Base-by-base conservation (phyloP, 306 rosid species). In the Dryas alaskensis region DNA sequence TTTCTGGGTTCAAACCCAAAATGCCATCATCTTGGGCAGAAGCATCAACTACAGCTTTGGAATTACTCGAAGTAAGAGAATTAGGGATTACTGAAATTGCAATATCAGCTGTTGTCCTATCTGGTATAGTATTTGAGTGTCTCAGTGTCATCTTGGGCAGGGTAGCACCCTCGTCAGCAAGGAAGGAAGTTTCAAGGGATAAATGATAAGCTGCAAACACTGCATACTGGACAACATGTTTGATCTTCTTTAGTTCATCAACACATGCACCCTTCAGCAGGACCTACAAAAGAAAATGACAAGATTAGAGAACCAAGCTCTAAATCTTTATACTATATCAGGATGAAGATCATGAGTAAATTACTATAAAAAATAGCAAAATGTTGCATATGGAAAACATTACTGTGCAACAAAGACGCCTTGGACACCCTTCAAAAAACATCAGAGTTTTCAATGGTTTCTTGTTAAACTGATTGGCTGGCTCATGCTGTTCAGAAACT, bases 321-420 rank as follows among this genome's bases (percentile, higher is more conserved):
- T 48, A 48, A 58, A 9, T 22, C 47, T 39, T 10, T 75, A 69
- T 49, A 54, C 67, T 43, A 17, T 16, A 73, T 37, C 13, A 45
- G 16, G 61, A 42, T 39, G 65, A 60, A 46, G 61, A 76, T 77
- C 68, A n/a, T 62, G 59, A 48, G 67, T 55, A 37, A 54, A 43
- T 70, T 17, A 47, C 27, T 61, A 69, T n/a, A 58, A 46, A 53
- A 37, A 67, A 8, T 2, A 22, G n/a, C 31, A 53, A 53, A 17
- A 60, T 59, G 11, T 10, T n/a, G 39, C 13, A 43, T 48, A 10
- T 25, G 40, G 45, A 75, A 61, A 70, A 10, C 49, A 73, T 79
- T 95, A 95, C 99, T 86, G 99, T 92, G 96, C 98, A 95, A 60
- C 90, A 88, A 85, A 92, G 87, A 62, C 98, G 97, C 83, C 96